Base-by-base conservation (phyloP, 2,329 filamentous ascomycete genomes). In the Phialophora macrospora region DNA sequence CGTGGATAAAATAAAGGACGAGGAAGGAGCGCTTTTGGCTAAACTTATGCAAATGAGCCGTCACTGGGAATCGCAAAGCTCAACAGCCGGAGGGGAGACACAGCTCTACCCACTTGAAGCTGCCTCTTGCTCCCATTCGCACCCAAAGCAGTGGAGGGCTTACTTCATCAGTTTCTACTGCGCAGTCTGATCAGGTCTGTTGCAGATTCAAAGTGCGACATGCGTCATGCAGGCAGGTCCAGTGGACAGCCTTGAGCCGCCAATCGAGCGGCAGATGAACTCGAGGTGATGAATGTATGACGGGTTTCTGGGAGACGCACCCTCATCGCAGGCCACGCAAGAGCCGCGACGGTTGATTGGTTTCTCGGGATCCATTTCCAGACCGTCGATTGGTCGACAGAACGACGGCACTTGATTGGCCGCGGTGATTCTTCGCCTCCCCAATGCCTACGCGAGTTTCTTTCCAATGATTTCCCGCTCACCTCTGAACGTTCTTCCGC, bases 1-100 rank as follows among this genome's bases (percentile, higher is more conserved):
- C 41, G 62, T 55, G 22, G 62, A 61, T 55, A 55, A 61, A 28
- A 3, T 14, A 20, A 48, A 58, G 20, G 22, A 49, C 24, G 14
- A 62, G 38, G 32, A 56, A 24, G 54, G 48, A 54, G 41, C n/a
- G 24, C 46, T 17, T 2, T 17, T 17, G 38, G 38, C 38, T 17
- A 44, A 20, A 44, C 38, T 24, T 32, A 34, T 26, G 28, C 22
- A 48, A 24, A 52, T 41, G 48, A 61, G 41, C 24, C 54, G 24
- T 61, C 30, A 61, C 38, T 24, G 24, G 24, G 41, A 26, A 26
- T 3, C 9, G 17, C 30, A 7, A 7, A 49, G 44, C 46, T 26
- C 41, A 46, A 34, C n/a, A n/a, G 52, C n/a, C 28, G 52, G 28
- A 28, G 34, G 14, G 34, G 17, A 17, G 56, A 32, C n/a, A n/a